Conservation (phyloP, 169 alveolate species). For the Cryptosporidium meleagridis region DNA sequence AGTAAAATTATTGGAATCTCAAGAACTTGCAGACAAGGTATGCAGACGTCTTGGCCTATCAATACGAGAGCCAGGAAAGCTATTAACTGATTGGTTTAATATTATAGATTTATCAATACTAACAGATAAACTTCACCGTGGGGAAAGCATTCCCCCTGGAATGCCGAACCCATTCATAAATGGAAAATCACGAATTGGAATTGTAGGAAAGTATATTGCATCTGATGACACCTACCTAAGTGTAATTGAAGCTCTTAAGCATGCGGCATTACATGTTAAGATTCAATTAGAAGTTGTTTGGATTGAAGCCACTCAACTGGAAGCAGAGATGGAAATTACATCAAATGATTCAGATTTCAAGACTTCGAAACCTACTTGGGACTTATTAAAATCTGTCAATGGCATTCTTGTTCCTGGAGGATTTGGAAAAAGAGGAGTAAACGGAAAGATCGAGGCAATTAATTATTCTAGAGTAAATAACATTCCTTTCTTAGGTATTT, state of each 20-base stretch:
- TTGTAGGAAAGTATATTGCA: conserved; percentile 94
- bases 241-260: conserved; percentile 91
- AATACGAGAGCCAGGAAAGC: conserved; percentile 25
- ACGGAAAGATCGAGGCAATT: conserved; percentile 90
- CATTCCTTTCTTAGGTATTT: conserved; percentile 92
- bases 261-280: conserved; percentile 90
- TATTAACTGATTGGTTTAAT: conserved; percentile 43
- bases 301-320: conserved; percentile 82
- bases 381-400: conserved; percentile 80
- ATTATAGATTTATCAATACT: conserved; percentile 20
- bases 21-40: conserved; percentile 65
- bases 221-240: conserved; percentile 93
- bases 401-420: conserved; percentile 96
- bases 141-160: conserved; percentile 11
- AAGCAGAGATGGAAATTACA: conserved; percentile 64
- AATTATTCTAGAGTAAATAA: conserved; percentile 88
- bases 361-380: conserved; percentile 81
- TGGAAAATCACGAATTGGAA: conserved; percentile 82
- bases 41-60: conserved; percentile 29
- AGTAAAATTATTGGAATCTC: conserved; percentile 69
- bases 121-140: conserved; percentile 20
- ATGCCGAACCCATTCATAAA: conserved; percentile 41
- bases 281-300: conserved; percentile 80
- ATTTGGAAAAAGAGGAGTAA: conserved; percentile 93
- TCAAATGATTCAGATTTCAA: conserved; percentile 22